Base-by-base conservation (phyloP, 768 basidiomycete genomes). In the Psilocybe sp. region DNA sequence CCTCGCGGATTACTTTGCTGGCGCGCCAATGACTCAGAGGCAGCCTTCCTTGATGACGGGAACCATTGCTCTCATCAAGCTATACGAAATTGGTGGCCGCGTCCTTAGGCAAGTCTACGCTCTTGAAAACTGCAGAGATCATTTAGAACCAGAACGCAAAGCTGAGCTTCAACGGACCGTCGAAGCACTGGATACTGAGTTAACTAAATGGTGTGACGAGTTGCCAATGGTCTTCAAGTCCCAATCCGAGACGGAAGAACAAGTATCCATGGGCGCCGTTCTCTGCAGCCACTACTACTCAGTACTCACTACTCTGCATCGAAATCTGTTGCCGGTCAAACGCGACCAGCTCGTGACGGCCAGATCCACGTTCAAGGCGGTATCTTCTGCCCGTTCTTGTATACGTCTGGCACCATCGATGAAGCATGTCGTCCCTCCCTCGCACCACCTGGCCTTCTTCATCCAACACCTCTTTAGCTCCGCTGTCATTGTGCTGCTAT, bases 281-380 rank as follows among this genome's bases (percentile, higher is more conserved):
- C 77, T 93, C 10, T 91, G 84, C 76, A 89, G 89, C 58, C 89
- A 92, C 62, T 93, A 92, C 61, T 94, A 94, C 66, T 92, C 89
- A 13, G 78, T 93, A 38, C 71, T 92, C 59, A 91, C 89, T 4
- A 91, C 91, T 5, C 80, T 93, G 42, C 92, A 93, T 61, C 89
- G 92, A 42, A 92, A 92, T 65, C 84, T 92, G 58, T 73, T 93
- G 7, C 92, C 91, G 9, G 83, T 91, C 44, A 85, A 79, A 62
- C 82, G 78, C 31, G 91, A 89, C 55, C 81, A 85, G 59, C 75
- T 80, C 9, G 72, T 84, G 16, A 78, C 80, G 23, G 80, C 87
- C 5, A 83, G 82, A 54, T 92, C 92, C 15, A 85, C 85, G 1
- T 74, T 77, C 18, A 92, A 89, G 63, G 92, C 91, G 2, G 85